phyloP scores from a whole-genome alignment of 73 alveolate genomes.

The Tetrahymena thermophila region DNA sequence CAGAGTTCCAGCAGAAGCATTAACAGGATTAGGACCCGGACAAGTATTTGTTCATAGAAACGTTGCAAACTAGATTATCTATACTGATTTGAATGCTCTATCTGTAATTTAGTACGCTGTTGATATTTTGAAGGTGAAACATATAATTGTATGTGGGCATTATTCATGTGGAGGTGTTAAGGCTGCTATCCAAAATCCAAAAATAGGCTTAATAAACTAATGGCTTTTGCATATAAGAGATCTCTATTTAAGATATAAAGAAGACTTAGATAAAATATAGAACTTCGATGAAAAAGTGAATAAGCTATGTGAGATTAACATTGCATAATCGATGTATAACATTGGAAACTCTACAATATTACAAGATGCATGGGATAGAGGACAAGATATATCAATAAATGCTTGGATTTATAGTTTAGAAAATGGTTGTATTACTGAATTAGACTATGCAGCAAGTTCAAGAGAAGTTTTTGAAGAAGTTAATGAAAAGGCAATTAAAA shows the following conservation, averaged over 20 bases:
- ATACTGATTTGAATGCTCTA: conserved; percentile 31
- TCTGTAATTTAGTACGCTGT: conserved; percentile 38
- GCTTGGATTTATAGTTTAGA: neutral
- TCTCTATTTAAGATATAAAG: neutral
- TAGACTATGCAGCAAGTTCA: neutral
- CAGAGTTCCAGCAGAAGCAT: conserved; percentile 39
- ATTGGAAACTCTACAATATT: neutral
- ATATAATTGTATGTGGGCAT: conserved; percentile 30
- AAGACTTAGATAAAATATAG: neutral
- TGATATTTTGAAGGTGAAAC: conserved; percentile 18
- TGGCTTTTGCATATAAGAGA: neutral
- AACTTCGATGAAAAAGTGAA: neutral
- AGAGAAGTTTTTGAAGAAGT: neutral
- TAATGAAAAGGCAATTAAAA: neutral
- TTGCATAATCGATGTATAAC: neutral
- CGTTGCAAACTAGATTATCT: conserved; percentile 25
- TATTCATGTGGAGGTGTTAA: conserved; percentile 36
- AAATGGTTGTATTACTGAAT: neutral
- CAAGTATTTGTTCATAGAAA: conserved; percentile 35
- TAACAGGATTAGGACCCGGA: conserved; percentile 39
- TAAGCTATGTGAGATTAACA: neutral
- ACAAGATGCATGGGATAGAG: neutral
- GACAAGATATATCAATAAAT: neutral
- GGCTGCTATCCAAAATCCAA: conserved; percentile 31
- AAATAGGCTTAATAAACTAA: neutral